These are phyloP conservation scores for Suhomyces panamericanus DNA, from an alignment of 1,139 yeast genomes.

Conservation along the genomic window DNA sequence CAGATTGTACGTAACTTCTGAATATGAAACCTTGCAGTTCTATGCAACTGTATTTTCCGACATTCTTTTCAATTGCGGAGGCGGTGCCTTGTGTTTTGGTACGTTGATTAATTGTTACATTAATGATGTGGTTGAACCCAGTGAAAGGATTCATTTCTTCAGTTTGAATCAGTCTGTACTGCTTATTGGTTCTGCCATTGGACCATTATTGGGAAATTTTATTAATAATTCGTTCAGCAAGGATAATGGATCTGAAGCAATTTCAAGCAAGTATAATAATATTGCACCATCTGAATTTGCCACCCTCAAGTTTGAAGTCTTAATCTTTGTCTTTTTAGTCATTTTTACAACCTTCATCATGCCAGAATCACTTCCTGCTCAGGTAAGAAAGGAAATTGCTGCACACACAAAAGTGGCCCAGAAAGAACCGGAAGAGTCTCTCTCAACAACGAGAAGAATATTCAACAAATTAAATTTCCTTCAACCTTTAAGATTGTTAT, in stretches of 20 bases:
- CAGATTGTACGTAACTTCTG: constrained; percentile 30
- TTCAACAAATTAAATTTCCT: constrained; percentile 26
- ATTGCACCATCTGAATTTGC: constrained; percentile 24
- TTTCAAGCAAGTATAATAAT: not conserved
- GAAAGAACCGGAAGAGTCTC: not conserved
- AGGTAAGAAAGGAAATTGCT: constrained; percentile 48
- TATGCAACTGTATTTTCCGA: constrained; percentile 37
- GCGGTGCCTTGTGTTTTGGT: constrained; percentile 51
- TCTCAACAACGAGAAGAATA: not conserved
- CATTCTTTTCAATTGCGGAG: constrained; percentile 50
- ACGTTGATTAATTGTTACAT: constrained; percentile 62
- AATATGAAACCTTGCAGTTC: constrained; percentile 32
- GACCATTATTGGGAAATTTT: constrained; percentile 61
- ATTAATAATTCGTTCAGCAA: constrained; percentile 1
- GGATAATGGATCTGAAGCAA: not conserved
- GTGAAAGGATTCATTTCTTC: constrained; percentile 52
- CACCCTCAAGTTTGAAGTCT: constrained; percentile 35
- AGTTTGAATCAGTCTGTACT: constrained; percentile 59
- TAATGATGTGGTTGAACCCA: constrained; percentile 62
- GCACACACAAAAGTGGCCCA: constrained; percentile 25
- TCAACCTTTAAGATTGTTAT: constrained; percentile 48
- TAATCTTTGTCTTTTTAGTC: constrained; percentile 23
- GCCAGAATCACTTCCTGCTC: constrained; percentile 51
- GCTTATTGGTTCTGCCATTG: constrained; percentile 63
- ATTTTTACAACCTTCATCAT: constrained; percentile 39